Percentiles rank a stretch among this genome's conserved stretches.
These are phyloP conservation scores for Rhizophora apiculata DNA, from an alignment of 345 rosid species.

Conservation along the genomic window DNA sequence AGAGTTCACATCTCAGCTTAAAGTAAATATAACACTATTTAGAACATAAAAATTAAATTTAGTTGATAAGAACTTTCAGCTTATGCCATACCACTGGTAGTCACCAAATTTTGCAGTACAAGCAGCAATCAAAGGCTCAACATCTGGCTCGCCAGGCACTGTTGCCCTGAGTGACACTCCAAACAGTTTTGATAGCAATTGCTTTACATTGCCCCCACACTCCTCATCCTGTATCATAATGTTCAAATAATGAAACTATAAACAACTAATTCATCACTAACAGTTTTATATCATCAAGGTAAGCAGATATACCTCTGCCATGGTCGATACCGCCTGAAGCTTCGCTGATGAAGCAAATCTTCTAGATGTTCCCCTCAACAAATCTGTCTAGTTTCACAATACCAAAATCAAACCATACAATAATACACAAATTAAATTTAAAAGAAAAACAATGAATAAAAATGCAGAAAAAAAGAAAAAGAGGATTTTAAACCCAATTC, in stretches of 20 bases:
- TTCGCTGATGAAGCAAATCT: slow-evolving; percentile 33
- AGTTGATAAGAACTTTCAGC: neutral
- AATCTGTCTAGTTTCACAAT: slow-evolving; percentile 65
- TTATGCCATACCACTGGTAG: slow-evolving; percentile 69
- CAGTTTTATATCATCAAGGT: too few relatives aligned
- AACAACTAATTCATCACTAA: too few relatives aligned
- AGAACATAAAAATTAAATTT: too few relatives aligned
- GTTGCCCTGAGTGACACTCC: slow-evolving; percentile 55
- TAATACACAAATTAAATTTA: neutral
- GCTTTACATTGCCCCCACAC: slow-evolving; percentile 54
- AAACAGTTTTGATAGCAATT: slow-evolving; percentile 54
- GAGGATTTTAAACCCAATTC: neutral
- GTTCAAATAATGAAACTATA: too few relatives aligned
- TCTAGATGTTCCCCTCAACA: slow-evolving; percentile 48
- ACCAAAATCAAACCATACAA: neutral
- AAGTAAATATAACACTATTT: too few relatives aligned
- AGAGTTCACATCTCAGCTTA: neutral
- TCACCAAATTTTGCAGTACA: slow-evolving; percentile 73
- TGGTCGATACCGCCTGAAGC: slow-evolving; percentile 40
- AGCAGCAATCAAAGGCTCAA: slow-evolving; percentile 67
- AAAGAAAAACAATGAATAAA: neutral
- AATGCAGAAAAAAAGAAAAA: neutral
- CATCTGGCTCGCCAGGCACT: slow-evolving; percentile 54
- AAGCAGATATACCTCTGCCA: slow-evolving; percentile 56
- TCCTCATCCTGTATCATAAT: slow-evolving; percentile 47